Base-by-base conservation (phyloP, 306 rosid genomes). In the Acacia acuminata region DNA sequence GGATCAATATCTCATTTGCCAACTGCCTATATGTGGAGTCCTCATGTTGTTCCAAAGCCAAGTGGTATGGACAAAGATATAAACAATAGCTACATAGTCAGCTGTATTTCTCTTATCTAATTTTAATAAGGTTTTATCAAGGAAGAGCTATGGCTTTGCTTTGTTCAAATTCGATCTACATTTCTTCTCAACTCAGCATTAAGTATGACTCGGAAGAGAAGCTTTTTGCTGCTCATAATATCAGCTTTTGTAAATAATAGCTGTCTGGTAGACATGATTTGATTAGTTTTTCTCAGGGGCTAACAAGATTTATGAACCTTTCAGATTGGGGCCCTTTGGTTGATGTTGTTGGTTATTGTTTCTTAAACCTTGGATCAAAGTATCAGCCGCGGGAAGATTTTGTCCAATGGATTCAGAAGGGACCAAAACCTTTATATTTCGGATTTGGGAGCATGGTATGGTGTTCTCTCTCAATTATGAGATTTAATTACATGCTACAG, bases 371-470 rank as follows among this genome's bases (percentile, higher is more conserved):
- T 73, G 94, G 91, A 70, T 87, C 91, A 43, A 94, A 91, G 83
- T 89, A 90, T 84, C 92, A 90, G 78, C 94, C 97, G 73, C 94
- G 75, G 43, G 93, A 92, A 34, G 82, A 89, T 56, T 89, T 92
- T 77, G 82, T 88, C 43, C 85, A 77, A 4, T 94, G 98, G 97
- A 92, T 94, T 85, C 61, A 86, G 45, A 85, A 85, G 32, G 97
- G 92, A 84, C 73, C 91, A 2, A 88, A 86, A 83, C 98, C 98
- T 24, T 71, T 94, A 77, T 94, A 94, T 81, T 82, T 94, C 70
- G 98, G 98, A 73, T 94, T 94, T 77, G 98, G 98, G 67, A 94
- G 98, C 91, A 94, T 94, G 97, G 98, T 94, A 92, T 67, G 88
- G 27, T 84, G 76, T 73, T 68, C 79, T 85, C 53, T 61, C 82